A percentile compares a stretch with the other conserved stretches of the same genome.
Conservation (phyloP, 257 asterid genomes). For the Fraxinus americana region DNA sequence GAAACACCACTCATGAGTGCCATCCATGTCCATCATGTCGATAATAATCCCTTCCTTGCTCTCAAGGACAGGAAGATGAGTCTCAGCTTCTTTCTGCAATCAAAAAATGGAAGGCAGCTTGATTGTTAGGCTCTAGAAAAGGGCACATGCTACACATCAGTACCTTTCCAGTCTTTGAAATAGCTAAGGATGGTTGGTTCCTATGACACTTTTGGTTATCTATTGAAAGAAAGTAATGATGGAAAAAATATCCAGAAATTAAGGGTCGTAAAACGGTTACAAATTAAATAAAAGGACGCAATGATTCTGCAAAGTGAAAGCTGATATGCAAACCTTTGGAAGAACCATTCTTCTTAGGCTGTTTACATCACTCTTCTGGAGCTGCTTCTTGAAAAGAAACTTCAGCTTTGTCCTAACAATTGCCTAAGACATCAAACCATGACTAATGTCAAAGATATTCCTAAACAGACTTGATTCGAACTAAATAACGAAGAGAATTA, state of each 20-base stretch:
- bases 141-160: background rate
- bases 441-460: slow-evolving; percentile 10
- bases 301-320: background rate
- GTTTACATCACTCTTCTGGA: slow-evolving; percentile 54
- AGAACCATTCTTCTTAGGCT: slow-evolving; percentile 51
- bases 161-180: background rate
- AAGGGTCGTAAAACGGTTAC: background rate
- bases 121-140: background rate
- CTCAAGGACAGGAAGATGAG: slow-evolving; percentile 49
- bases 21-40: slow-evolving; percentile 42
- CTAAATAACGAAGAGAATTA: background rate
- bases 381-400: slow-evolving; percentile 60
- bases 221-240: background rate
- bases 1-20: slow-evolving; percentile 5
- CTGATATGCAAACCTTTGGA: slow-evolving; percentile 45
- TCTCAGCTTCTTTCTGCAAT: slow-evolving; percentile 55
- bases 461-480: background rate
- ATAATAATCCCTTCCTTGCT: slow-evolving; percentile 49
- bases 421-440: slow-evolving; percentile 26
- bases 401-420: slow-evolving; percentile 37
- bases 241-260: background rate
- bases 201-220: background rate
- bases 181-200: background rate
- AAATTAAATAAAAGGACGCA: background rate
- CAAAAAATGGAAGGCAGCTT: background rate